Percentiles rank a stretch among this genome's conserved stretches.
Conservation (phyloP, 2,329 filamentous ascomycete genomes). For the Talaromyces albobiverticillius region DNA sequence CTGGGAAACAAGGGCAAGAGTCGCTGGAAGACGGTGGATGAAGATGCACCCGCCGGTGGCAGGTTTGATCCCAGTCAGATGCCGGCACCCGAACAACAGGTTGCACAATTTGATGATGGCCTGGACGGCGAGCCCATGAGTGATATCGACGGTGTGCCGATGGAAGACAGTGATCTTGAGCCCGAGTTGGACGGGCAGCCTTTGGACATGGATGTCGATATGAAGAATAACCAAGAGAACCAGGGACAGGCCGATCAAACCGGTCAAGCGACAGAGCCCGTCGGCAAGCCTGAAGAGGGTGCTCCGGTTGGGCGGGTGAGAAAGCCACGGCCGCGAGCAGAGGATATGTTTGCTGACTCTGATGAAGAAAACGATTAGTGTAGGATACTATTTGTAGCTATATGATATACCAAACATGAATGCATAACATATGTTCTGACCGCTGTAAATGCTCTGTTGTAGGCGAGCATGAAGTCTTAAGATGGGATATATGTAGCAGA, state of each 20-base stretch:
- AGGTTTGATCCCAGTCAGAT: slow-evolving; percentile 28
- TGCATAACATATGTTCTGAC: background rate
- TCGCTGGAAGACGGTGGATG: slow-evolving; percentile 47
- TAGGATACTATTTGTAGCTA: too few relatives aligned
- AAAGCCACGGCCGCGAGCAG: slow-evolving; percentile 68
- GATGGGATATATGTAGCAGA: background rate
- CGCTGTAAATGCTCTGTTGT: too few relatives aligned
- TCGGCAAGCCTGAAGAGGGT: slow-evolving; percentile 3
- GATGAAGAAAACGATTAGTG: slow-evolving; percentile 47
- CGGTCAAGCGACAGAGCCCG: slow-evolving; percentile 19
- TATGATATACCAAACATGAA: background rate
- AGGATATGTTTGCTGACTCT: slow-evolving; percentile 84
- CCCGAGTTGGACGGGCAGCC: slow-evolving; percentile 44
- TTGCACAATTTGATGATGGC: slow-evolving; percentile 32
- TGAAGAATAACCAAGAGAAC: slow-evolving; percentile 18
- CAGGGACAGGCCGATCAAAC: slow-evolving; percentile 21
- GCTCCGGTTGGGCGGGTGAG: slow-evolving; percentile 24
- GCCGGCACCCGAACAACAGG: slow-evolving; percentile 29
- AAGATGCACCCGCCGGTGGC: slow-evolving; percentile 32
- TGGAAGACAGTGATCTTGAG: slow-evolving; percentile 50
- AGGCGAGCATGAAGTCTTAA: too few relatives aligned
- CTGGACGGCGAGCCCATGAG: slow-evolving; percentile 47
- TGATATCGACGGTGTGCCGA: slow-evolving; percentile 45
- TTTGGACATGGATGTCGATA: slow-evolving; percentile 26
- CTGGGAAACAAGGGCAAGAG: slow-evolving; percentile 41